Conservation (phyloP, 345 rosid species). For the Capsella bursapastoris region DNA sequence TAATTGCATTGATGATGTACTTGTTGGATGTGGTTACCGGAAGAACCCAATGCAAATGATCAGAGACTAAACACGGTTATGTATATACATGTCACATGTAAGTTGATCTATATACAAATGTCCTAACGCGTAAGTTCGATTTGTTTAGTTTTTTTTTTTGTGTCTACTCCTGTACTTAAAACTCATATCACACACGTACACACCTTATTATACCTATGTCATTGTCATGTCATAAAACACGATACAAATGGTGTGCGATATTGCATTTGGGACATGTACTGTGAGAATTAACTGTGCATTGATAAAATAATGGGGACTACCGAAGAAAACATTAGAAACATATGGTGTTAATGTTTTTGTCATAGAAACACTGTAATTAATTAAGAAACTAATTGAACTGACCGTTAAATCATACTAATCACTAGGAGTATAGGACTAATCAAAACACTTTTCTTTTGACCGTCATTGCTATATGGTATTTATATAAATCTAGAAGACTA, state of each 20-base stretch:
- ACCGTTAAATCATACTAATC: neutral
- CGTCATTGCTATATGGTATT: slow-evolving; percentile 2
- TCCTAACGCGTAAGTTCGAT: neutral
- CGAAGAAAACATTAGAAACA: neutral
- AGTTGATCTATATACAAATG: neutral
- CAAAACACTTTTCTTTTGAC: slow-evolving; percentile 32
- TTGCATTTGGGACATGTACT: neutral
- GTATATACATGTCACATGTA: neutral
- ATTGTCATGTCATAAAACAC: slow-evolving; percentile 19
- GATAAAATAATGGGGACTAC: neutral
- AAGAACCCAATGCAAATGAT: neutral
- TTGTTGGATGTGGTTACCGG: neutral
- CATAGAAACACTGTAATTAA: neutral
- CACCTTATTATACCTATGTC: neutral
- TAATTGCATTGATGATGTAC: neutral
- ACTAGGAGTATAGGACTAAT: neutral
- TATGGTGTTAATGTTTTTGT: neutral
- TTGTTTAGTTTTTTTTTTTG: neutral
- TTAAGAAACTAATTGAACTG: neutral
- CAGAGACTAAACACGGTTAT: neutral
- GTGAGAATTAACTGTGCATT: neutral
- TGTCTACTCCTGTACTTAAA: no score
- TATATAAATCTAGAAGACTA: neutral
- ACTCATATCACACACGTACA: neutral
- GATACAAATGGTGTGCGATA: neutral